A percentile compares a stretch with the other conserved stretches of the same genome.
Evolutionary conservation across 2,329 filamentous ascomycete species (phyloP).

Genomic region (Penicillium decumbens): DNA sequence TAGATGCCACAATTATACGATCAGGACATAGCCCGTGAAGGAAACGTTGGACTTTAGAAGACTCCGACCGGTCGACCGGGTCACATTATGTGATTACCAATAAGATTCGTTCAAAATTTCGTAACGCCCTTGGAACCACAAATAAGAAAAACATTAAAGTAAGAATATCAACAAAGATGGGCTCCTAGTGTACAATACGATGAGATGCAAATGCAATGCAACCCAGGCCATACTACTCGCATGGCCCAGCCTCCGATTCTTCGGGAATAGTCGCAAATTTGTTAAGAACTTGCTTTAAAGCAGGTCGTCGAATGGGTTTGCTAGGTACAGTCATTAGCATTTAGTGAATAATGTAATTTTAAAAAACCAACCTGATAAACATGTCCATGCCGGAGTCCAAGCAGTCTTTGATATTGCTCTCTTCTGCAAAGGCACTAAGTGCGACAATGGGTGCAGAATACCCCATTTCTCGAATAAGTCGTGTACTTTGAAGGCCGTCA

Average conservation of each 20-base stretch:
- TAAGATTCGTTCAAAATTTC: too few species aligned
- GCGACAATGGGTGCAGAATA: constrained; percentile 87
- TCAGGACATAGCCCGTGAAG: too few species aligned
- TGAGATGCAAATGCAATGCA: background rate
- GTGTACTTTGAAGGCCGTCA: constrained; percentile 80
- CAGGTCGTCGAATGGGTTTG: constrained; percentile 72
- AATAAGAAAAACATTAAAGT: too few species aligned
- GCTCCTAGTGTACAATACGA: background rate
- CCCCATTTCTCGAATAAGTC: constrained; percentile 77
- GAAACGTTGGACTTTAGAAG: too few species aligned
- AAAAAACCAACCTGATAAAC: constrained; percentile 55
- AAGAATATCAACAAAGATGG: too few species aligned
- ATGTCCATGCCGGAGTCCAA: constrained; percentile 90
- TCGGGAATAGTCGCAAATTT: constrained; percentile 74
- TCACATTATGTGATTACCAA: too few species aligned
- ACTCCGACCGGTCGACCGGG: too few species aligned
- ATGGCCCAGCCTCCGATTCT: constrained; percentile 42
- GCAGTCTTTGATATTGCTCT: constrained; percentile 80
- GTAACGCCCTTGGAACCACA: too few species aligned
- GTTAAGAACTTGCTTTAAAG: constrained; percentile 78
- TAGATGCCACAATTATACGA: too few species aligned
- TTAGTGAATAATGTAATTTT: background rate
- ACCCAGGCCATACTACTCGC: background rate
- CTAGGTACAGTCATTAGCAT: background rate
- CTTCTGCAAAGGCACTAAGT: constrained; percentile 82